Percentiles rank a stretch among this genome's conserved stretches.
Conservation (phyloP, 192 early-diverging fungal genomes). For the Coemansia asiatica region DNA sequence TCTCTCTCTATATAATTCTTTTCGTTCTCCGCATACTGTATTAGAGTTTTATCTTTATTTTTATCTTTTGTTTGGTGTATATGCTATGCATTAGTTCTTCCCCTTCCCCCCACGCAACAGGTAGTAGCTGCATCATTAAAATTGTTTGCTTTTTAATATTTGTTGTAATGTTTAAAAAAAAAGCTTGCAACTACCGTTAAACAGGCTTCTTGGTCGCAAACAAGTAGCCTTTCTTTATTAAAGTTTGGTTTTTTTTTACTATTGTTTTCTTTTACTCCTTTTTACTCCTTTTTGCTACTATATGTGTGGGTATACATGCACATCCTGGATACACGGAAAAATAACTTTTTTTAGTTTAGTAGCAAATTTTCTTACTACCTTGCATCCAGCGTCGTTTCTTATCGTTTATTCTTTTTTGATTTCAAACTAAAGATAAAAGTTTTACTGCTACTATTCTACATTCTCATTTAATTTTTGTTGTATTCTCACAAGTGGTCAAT, state of each 20-base stretch:
- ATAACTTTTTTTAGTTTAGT: background rate
- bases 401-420: background rate
- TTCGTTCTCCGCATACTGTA: background rate
- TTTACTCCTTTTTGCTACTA: background rate
- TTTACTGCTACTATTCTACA: background rate
- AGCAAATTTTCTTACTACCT: background rate
- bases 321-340: background rate
- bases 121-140: too few relatives aligned
- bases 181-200: too few relatives aligned
- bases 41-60: background rate
- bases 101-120: too few relatives aligned
- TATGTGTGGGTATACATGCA: background rate
- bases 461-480: background rate
- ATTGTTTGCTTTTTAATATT: too few relatives aligned
- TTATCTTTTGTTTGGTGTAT: background rate
- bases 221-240: background rate
- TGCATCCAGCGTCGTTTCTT: background rate
- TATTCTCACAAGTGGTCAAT: background rate
- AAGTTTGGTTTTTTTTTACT: constrained; percentile 4
- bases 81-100: background rate
- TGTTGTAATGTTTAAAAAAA: too few relatives aligned
- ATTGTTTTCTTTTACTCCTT: background rate
- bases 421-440: background rate
- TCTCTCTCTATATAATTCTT: background rate
- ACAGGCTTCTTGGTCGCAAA: background rate